Evolutionary conservation across 148 eudicot species (phyloP), one percentile per base, ranked within the genome.

Genomic region (Persicaria tinctoria): DNA sequence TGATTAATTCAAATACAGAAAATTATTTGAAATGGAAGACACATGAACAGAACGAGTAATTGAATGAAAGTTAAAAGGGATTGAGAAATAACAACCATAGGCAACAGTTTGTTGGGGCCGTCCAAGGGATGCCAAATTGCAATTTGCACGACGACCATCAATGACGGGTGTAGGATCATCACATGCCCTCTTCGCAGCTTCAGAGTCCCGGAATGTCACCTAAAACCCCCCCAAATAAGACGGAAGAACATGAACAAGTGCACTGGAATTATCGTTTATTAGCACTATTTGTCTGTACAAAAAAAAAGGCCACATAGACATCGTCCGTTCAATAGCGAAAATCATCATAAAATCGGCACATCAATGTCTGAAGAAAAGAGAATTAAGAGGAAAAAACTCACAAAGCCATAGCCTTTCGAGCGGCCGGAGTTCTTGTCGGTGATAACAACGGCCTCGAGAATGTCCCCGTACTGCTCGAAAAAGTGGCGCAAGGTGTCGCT

Each of bases 181-280:
- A 82, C 97, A 94, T 8, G 98, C 97, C 80, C 91, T 94, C 82
- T 87, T 87, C n/a, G 97, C 97, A 59, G 98, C 88, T 70, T 94
- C 98, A 20, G 97, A 88, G 76, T 90, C 96, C 78, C 93, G 97
- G 77, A 91, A 94, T 84, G 98, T 94, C 85, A 94, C 98, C 98
- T 94, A 76, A 88, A 84, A 89, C 27, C 27, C 20, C 94, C 85
- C 98, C 92, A 81, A 32, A 81, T 72, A 81, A 79, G 79, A 17
- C 10, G 27, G 62, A 56, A 56, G 62, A 56, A 56, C 18, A 60
- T 20, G 41, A 60, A 60, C 44, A 60, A 18, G 13, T 60, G 38
- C 44, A 17, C 62, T 56, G 62, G 14, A 1, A 56, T 18, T 23
- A 23, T 23, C 27, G 27, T 23, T 23, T 23, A 23, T 23, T 23